Percentiles rank a stretch among this genome's conserved stretches.
phyloP scores from a whole-genome alignment of 75 land plant species.

The Gnetum montanum region DNA sequence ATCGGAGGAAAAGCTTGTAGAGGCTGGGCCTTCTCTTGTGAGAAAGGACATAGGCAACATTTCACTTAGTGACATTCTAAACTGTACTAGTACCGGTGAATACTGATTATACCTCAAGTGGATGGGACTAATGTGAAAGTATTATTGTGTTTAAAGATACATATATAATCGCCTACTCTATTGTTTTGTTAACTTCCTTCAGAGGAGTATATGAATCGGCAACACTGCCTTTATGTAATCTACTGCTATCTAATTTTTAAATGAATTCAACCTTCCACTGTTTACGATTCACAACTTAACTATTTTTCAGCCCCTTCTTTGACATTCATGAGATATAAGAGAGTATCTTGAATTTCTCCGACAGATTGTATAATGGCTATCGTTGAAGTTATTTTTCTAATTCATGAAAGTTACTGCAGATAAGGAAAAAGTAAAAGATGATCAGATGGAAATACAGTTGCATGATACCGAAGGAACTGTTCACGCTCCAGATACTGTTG shows the following conservation, averaged over 20 bases:
- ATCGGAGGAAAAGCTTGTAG: conserved; percentile 43
- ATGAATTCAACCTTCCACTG: neutral
- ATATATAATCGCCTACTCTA: no score
- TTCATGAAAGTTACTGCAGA: conserved; percentile 35
- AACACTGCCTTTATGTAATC: neutral
- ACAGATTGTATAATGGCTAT: no score
- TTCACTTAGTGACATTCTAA: conserved; percentile 64
- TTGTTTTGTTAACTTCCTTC: no score
- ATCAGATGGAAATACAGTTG: neutral
- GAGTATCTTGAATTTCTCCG: conserved; percentile 2
- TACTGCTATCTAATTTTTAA: conserved; percentile 2
- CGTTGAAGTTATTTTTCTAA: no score
- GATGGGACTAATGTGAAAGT: no score
- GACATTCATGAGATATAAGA: neutral
- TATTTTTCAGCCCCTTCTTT: neutral
- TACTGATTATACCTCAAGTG: conserved; percentile 25
- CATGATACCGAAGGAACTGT: neutral
- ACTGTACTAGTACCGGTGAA: conserved; percentile 28
- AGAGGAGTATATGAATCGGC: no score
- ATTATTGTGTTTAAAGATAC: no score
- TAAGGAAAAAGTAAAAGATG: conserved; percentile 17
- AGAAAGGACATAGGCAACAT: conserved; percentile 77
- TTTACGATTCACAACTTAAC: neutral
- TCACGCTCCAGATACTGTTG: conserved; percentile 1
- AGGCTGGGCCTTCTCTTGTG: conserved; percentile 66